Evolutionary conservation across 352 stramenopile genomes (phyloP), one percentile per base, ranked within the genome.

Genomic region (Globisporangium radiosum): DNA sequence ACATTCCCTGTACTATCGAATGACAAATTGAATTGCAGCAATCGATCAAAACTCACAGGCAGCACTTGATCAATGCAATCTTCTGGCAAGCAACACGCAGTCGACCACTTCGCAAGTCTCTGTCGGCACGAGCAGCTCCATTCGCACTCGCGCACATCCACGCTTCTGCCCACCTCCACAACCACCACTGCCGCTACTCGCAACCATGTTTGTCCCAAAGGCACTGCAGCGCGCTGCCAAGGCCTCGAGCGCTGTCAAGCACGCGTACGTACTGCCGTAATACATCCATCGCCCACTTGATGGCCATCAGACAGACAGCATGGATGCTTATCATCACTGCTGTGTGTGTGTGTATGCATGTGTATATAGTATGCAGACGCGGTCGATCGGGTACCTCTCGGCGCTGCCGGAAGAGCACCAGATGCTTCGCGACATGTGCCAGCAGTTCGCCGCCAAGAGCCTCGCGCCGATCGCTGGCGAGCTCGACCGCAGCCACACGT

Each of bases 371-470:
- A 39, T 56, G 57, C 70, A 81, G 45, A 66, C 69, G 38, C 78
- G 81, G 39, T 72, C 69, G 36, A 59, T 88, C 42, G 73, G 78
- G 57, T 90, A 81, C 66, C 57, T 88, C 51, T 83, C 78, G 45
- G 54, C 77, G 37, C 67, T 99, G 14, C 89, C 90, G 1, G 94
- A 98, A 66, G 96, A 99, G 69, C 95, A 98, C 73, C 62, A 67
- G n/a, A 98, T 98, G 95, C 86, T 99, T 25, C 89, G 94, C 38
- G 92, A 98, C 53, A 98, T 98, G 91, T 98, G 91, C 67, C 73
- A 84, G 17, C 90, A 96, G 64, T 98, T 98, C 72, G 95, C 95
- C 0, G 85, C 97, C 64, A 97, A 98, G 69, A 94, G 97, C 68
- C 76, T 98, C 37, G 78, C 75, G 50, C 93, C 95, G 4, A 91